These are phyloP conservation scores for Pleurotus sapidus DNA, from an alignment of 768 basidiomycete species.

Conservation along the genomic window DNA sequence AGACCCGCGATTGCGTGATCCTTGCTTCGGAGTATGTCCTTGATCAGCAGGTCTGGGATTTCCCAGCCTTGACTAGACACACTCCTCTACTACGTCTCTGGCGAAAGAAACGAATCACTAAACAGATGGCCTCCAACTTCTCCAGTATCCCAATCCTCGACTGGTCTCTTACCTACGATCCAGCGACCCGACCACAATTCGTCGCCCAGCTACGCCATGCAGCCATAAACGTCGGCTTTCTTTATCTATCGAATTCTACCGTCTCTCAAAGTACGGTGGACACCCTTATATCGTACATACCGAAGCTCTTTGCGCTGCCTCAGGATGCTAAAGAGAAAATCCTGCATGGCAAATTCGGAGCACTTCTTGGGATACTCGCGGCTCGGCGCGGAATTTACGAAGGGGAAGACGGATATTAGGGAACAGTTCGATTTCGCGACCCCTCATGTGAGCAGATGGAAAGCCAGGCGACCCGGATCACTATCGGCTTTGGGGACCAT, in stretches of 20 bases:
- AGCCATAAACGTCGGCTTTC: conserved; percentile 77
- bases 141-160: conserved; percentile 70
- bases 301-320: conserved; percentile 68
- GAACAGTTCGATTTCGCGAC: conserved; percentile 86
- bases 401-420: conserved; percentile 66
- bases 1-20: conserved; percentile 4
- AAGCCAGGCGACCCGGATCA: conserved; percentile 60
- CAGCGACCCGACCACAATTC: conserved; percentile 46
- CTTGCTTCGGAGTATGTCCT: conserved; percentile 1
- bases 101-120: neutral
- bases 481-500: conserved; percentile 68
- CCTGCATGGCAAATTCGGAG: conserved; percentile 67
- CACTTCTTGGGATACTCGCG: conserved; percentile 80
- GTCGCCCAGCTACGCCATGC: conserved; percentile 66
- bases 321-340: conserved; percentile 65
- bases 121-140: conserved; percentile 37
- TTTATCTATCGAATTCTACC: conserved; percentile 71
- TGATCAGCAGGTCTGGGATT: neutral
- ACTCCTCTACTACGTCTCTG: neutral
- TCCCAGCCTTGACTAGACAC: neutral
- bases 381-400: conserved; percentile 73
- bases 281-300: conserved; percentile 55
- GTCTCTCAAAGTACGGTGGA: conserved; percentile 46
- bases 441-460: conserved; percentile 58
- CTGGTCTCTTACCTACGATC: conserved; percentile 47